Evolutionary conservation across 306 rosid species (phyloP), one percentile per base, ranked within the genome.

Genomic region (Prinsepia uniflora): DNA sequence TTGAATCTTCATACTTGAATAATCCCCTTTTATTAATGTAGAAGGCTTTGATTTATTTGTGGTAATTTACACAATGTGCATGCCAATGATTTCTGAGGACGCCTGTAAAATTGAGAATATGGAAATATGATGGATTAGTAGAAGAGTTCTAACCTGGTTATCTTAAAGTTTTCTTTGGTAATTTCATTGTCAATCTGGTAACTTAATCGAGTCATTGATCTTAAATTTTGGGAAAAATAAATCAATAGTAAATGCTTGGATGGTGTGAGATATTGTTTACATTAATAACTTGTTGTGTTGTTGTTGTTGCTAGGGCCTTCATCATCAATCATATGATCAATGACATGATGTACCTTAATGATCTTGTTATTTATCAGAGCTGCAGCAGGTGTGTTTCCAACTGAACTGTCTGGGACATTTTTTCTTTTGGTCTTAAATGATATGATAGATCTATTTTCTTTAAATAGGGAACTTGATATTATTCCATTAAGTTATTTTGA

Each of bases 331-430:
- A 15, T 15, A 50, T 24, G 30, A 24, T 24, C 30, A 24, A 24
- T 24, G 30, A 24, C 30, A 24, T 24, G 30, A 24, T 24, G 30
- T 24, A 24, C 69, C 83, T 90, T 54, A 80, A 90, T 66, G 99
- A 95, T 81, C 96, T 95, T 72, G 59, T 87, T 64, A 89, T 95
- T 70, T 95, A 89, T 85, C 86, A 69, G 40, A 83, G 89, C 73
- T 92, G 92, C 78, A 90, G 89, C 88, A 85, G 96, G 95, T 90
- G 84, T 43, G 42, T 63, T 73, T 56, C 22, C 15, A 45, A 71
- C 30, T n/a, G n/a, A n/a, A n/a, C n/a, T 68, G 2, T 52, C 20
- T 65, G 69, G 62, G 6, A 45, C 9, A 42, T 56, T 57, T 71
- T 24, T 1, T 14, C 6, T 61, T 13, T 42, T 0, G 42, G 34